Percentiles rank a stretch among this genome's conserved stretches.
Evolutionary conservation across 106 monocot species (phyloP).

Genomic region (Hemerocallis citrina): DNA sequence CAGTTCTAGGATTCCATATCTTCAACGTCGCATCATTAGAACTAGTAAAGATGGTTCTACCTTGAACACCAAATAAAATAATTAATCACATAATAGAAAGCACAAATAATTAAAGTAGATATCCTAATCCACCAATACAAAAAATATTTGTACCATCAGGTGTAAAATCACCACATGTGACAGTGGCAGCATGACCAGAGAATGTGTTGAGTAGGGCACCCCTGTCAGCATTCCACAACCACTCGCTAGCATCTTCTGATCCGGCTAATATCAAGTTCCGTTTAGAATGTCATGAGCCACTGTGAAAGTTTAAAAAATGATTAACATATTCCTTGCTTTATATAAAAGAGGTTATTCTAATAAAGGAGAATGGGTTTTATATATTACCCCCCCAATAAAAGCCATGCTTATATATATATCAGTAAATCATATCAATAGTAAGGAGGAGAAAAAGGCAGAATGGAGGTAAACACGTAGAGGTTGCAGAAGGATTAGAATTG

Average conservation of each 20-base stretch:
- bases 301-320: slow-evolving; percentile 11
- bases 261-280: slow-evolving; percentile 78
- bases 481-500: too few species aligned
- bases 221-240: slow-evolving; percentile 96
- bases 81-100: not conserved
- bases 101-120: not conserved
- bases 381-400: too few species aligned
- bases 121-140: not conserved
- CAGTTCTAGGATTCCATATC: slow-evolving; percentile 89
- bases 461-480: too few species aligned
- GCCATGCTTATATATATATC: too few species aligned
- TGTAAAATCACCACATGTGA: slow-evolving; percentile 96
- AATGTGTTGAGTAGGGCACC: slow-evolving; percentile 49
- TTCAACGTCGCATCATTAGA: slow-evolving; percentile 87
- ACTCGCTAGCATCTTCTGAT: slow-evolving; percentile 71
- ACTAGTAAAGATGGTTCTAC: slow-evolving; percentile 83
- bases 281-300: slow-evolving; percentile 98
- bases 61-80: slow-evolving; percentile 27
- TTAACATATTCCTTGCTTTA: too few species aligned
- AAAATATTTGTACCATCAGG: slow-evolving; percentile 69
- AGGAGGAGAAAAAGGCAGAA: too few species aligned
- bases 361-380: too few species aligned
- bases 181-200: slow-evolving; percentile 72
- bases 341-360: too few species aligned
- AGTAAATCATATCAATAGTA: too few species aligned